Percentiles rank a stretch among this genome's conserved stretches.
These are phyloP conservation scores for Anisodus acutangulus DNA, from an alignment of 257 asterid species.

Conservation along the genomic window DNA sequence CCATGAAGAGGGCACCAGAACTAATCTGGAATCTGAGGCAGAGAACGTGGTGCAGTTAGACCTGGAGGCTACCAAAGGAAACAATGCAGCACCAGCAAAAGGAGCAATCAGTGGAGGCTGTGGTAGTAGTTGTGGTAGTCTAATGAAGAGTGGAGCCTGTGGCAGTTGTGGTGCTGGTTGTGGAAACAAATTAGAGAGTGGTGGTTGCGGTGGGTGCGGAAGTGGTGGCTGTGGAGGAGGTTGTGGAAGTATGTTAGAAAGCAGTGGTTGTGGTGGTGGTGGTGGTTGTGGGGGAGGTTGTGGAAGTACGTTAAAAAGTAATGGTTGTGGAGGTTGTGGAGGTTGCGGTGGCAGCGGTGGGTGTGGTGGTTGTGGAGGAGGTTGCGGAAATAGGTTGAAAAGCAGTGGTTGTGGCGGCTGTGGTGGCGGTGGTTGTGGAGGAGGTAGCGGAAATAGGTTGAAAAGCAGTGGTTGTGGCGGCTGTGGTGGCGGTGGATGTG, in stretches of 20 bases:
- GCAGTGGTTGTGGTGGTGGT: neutral
- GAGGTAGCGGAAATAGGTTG: neutral
- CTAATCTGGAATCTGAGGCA: slow-evolving; percentile 7
- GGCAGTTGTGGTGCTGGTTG: slow-evolving; percentile 39
- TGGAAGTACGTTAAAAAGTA: neutral
- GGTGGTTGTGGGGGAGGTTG: neutral
- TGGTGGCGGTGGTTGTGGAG: slow-evolving; percentile 6
- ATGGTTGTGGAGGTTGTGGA: neutral
- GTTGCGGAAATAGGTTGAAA: neutral
- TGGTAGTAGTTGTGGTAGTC: neutral
- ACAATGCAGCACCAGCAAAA: slow-evolving; percentile 34
- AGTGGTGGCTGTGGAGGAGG: neutral
- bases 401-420: neutral
- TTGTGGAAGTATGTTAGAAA: neutral
- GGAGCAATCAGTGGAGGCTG: slow-evolving; percentile 44
- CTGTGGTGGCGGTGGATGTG: neutral
- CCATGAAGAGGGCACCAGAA: slow-evolving; percentile 40
- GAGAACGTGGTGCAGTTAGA: slow-evolving; percentile 29
- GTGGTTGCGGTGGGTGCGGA: slow-evolving; percentile 19
- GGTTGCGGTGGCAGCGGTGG: no score
- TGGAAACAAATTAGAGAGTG: slow-evolving; percentile 4
- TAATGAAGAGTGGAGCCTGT: slow-evolving; percentile 34
- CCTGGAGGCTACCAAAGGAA: slow-evolving; percentile 39
- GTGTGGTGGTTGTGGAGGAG: neutral
- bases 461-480: neutral